Conservation (phyloP, 495 filamentous ascomycete species). For the Aspergillus ellipticus region DNA sequence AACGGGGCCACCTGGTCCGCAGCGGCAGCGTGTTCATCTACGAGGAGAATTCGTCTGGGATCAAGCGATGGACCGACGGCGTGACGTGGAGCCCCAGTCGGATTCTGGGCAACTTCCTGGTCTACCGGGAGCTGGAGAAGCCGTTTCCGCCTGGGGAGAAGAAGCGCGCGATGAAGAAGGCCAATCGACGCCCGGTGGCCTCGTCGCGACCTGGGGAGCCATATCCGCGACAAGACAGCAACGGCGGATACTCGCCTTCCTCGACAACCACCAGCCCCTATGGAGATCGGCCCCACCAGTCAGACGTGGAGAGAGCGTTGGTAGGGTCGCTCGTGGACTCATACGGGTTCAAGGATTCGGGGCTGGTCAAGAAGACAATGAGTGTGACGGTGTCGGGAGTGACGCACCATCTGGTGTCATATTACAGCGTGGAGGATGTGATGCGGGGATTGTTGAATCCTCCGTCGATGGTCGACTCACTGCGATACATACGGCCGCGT, state of each 20-base stretch:
- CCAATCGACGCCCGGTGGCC: slow-evolving; percentile 41
- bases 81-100: slow-evolving; percentile 87
- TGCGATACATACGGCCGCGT: slow-evolving; percentile 56
- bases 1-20: slow-evolving; percentile 66
- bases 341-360: slow-evolving; percentile 80
- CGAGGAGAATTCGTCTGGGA: slow-evolving; percentile 80
- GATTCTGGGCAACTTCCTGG: slow-evolving; percentile 80
- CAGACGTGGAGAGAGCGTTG: slow-evolving; percentile 61
- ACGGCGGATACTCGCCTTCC: slow-evolving; percentile 44
- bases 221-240: slow-evolving; percentile 48
- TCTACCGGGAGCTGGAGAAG: slow-evolving; percentile 83
- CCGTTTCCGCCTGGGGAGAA: slow-evolving; percentile 85
- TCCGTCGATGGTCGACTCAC: slow-evolving; percentile 54
- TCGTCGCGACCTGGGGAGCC: slow-evolving; percentile 47
- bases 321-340: slow-evolving; percentile 82
- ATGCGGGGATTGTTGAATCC: slow-evolving; percentile 56
- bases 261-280: slow-evolving; percentile 33
- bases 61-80: slow-evolving; percentile 93
- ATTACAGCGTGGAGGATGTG: slow-evolving; percentile 79
- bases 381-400: slow-evolving; percentile 66
- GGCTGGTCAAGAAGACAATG: slow-evolving; percentile 90
- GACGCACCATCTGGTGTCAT: slow-evolving; percentile 80
- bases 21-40: slow-evolving; percentile 89
- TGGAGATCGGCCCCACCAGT: slow-evolving; percentile 39
- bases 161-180: slow-evolving; percentile 78